A percentile compares a stretch with the other conserved stretches of the same genome.
Conservation (phyloP, 73 alveolate species). For the Tetrahymena thermophila region DNA sequence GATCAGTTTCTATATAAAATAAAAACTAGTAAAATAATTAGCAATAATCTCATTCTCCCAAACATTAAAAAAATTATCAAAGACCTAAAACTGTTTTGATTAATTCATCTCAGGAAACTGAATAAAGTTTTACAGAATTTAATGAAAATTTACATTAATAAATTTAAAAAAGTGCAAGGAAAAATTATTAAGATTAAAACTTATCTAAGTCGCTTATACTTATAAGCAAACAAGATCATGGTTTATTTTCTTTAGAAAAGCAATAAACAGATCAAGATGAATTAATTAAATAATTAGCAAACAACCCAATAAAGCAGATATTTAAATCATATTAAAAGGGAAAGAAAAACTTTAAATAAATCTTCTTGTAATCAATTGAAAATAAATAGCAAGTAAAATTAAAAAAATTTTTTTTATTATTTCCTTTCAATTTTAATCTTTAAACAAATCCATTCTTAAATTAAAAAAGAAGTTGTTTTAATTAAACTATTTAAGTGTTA, state of each 20-base stretch:
- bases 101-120: background rate
- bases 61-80: background rate
- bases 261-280: background rate
- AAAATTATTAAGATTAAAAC: no score
- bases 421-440: no score
- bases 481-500: no score
- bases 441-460: no score
- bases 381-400: background rate
- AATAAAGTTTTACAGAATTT: background rate
- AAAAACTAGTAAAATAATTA: background rate
- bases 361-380: background rate
- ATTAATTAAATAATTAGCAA: background rate
- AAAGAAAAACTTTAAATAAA: background rate
- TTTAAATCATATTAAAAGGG: background rate
- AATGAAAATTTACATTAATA: background rate
- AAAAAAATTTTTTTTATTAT: no score
- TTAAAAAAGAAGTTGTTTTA: no score
- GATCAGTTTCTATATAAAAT: background rate
- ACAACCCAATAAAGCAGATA: background rate
- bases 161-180: background rate
- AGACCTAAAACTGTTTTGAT: background rate
- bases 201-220: background rate
- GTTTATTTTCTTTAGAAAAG: background rate
- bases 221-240: background rate
- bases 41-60: background rate